A percentile compares a stretch with the other conserved stretches of the same genome.
These are phyloP conservation scores for Aureobasidium subglaciale DNA, from an alignment of 2,329 filamentous ascomycete species.

Conservation along the genomic window DNA sequence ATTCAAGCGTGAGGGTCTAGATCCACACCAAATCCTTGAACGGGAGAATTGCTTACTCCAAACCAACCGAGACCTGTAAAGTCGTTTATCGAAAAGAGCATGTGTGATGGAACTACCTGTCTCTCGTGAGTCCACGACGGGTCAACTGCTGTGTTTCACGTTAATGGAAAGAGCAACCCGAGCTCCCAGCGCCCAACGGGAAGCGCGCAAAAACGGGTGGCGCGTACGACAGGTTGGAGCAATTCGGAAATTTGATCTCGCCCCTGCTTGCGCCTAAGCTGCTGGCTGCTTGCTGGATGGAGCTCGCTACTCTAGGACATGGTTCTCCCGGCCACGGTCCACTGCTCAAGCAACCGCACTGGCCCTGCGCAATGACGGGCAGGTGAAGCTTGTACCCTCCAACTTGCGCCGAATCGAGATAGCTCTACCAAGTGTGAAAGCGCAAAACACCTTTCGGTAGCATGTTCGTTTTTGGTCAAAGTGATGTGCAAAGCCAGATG, in stretches of 20 bases:
- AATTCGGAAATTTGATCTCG: slow-evolving; percentile 9
- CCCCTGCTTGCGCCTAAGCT: slow-evolving; percentile 10
- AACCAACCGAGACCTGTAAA: slow-evolving; percentile 9
- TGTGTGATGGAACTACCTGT: background rate
- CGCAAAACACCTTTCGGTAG: slow-evolving; percentile 2
- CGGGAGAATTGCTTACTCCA: background rate
- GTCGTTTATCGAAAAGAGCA: slow-evolving; percentile 10
- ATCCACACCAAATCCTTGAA: slow-evolving; percentile 3
- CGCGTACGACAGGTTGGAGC: slow-evolving; percentile 3
- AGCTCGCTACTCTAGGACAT: background rate
- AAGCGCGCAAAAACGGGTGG: slow-evolving; percentile 10
- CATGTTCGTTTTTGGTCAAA: slow-evolving; percentile 3
- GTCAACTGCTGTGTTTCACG: slow-evolving; percentile 12
- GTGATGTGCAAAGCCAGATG: slow-evolving; percentile 8
- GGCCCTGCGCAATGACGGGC: slow-evolving; percentile 7
- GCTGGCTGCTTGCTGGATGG: slow-evolving; percentile 1
- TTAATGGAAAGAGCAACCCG: slow-evolving; percentile 10
- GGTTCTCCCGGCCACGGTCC: background rate
- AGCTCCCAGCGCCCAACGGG: slow-evolving; percentile 4
- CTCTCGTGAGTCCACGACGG: background rate
- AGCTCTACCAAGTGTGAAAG: background rate
- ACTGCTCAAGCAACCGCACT: slow-evolving; percentile 12
- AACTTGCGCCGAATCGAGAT: background rate
- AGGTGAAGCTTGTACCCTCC: background rate
- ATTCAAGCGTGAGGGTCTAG: background rate